Conservation (phyloP, 1,284 basidiomycete species). For the Heterobasidion irregulare region DNA sequence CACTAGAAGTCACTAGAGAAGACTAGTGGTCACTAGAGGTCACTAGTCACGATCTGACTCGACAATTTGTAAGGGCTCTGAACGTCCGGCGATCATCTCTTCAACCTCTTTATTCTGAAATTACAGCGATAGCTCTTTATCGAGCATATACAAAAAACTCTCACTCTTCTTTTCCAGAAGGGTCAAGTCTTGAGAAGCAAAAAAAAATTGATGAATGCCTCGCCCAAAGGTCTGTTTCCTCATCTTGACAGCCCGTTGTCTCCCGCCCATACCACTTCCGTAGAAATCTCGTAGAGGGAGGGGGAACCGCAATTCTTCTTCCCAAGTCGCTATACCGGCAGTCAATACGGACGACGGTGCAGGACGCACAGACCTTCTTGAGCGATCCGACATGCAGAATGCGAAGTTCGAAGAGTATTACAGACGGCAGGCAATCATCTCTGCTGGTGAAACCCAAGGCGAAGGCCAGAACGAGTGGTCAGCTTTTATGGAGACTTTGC, state of each 20-base stretch:
- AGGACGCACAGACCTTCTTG: slow-evolving; percentile 27
- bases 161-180: background rate
- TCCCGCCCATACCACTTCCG: background rate
- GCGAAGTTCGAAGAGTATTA: slow-evolving; percentile 73
- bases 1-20: too few relatives aligned
- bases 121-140: too few relatives aligned
- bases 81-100: too few relatives aligned
- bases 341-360: slow-evolving; percentile 8
- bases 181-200: background rate
- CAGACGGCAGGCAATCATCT: slow-evolving; percentile 62
- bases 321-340: background rate
- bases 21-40: too few relatives aligned
- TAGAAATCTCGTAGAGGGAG: background rate
- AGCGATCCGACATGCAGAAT: slow-evolving; percentile 62
- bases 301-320: background rate
- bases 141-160: too few relatives aligned
- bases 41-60: too few relatives aligned
- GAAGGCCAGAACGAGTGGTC: slow-evolving; percentile 46
- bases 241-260: background rate
- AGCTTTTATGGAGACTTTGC: slow-evolving; percentile 60
- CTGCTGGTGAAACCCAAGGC: slow-evolving; percentile 43
- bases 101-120: too few relatives aligned
- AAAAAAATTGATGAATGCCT: background rate
- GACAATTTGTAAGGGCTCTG: too few relatives aligned
- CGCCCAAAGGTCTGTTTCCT: background rate